Evolutionary conservation across 2,329 filamentous ascomycete genomes (phyloP), one percentile per base, ranked within the genome.

Genomic region (Verticillium nubilum): DNA sequence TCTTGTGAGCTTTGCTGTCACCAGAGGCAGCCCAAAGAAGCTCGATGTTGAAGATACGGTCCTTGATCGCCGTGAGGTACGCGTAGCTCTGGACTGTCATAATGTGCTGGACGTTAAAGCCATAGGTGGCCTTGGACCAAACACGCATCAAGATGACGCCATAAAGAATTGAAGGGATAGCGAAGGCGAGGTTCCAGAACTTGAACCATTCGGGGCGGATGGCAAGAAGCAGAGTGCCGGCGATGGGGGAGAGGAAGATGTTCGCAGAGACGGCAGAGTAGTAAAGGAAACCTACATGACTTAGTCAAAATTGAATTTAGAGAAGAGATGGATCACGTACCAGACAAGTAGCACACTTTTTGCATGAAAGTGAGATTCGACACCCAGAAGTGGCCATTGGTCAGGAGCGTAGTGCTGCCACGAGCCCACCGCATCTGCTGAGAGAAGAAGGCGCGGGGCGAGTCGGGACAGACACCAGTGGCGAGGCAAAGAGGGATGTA

Each of bases 381-480:
- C 0, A 67, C 68, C 74, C 74, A 77, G 60, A 77, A 77, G 58
- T 73, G 72, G 37, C 70, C 69, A 58, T 74, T 75, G 13, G 73
- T 74, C 17, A 76, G 65, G n/a, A 77, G 67, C 1, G 74, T 75
- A 1, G 72, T 76, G 54, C 70, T 74, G 23, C 74, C 74, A 57
- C 73, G 70, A 12, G 73, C 74, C 75, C 75, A 77, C 17, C 75
- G 70, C 74, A 76, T 76, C 66, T 77, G 75, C 69, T 77, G 75
- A 37, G 72, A 75, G 62, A 77, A 76, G 60, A 76, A 76, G 0
- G 75, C 73, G 4, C 74, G 68, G 2, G 75, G 75, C 0, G 72
- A 76, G 60, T 77, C 74, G 13, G 75, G 75, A 58, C 75, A 76
- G 56, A 76, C 72, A n/a, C 75, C 75, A 29, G 73, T 75, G 1